Conservation (phyloP, 1,284 basidiomycete species). For the Filobasidium uniguttulatum region DNA sequence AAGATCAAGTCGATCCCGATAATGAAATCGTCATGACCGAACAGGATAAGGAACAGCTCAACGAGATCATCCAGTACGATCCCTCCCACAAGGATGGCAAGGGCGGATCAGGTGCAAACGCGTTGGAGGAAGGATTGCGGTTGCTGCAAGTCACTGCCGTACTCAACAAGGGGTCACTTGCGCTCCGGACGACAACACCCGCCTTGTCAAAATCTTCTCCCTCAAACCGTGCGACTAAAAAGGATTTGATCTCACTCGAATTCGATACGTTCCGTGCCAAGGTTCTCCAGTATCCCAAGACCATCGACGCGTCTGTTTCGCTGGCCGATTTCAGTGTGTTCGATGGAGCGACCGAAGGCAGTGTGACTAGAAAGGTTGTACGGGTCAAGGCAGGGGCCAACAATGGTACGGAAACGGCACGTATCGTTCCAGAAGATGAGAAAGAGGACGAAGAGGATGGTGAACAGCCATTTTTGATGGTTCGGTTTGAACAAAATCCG, state of each 20-base stretch:
- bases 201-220: too few species aligned
- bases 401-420: constrained; percentile 10
- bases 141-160: constrained; percentile 63
- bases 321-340: constrained; percentile 80
- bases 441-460: constrained; percentile 22
- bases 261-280: constrained; percentile 82
- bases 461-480: constrained; percentile 68
- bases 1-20: too few species aligned
- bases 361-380: constrained; percentile 83
- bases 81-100: too few species aligned
- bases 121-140: constrained; percentile 68
- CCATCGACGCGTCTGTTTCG: constrained; percentile 67
- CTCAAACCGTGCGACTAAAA: constrained; percentile 50
- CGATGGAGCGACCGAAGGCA: constrained; percentile 73
- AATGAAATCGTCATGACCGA: constrained; percentile 65
- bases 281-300: constrained; percentile 73
- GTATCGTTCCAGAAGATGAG: constrained; percentile 17
- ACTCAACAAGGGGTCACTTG: constrained; percentile 75
- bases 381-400: constrained; percentile 56
- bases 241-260: constrained; percentile 72
- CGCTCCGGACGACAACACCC: constrained; percentile 48
- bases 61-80: constrained; percentile 88
- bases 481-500: constrained; percentile 88
- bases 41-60: constrained; percentile 82
- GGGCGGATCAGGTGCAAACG: constrained; percentile 48